Conservation (phyloP, 2,329 filamentous ascomycete genomes). For the Trichoderma koningiopsis region DNA sequence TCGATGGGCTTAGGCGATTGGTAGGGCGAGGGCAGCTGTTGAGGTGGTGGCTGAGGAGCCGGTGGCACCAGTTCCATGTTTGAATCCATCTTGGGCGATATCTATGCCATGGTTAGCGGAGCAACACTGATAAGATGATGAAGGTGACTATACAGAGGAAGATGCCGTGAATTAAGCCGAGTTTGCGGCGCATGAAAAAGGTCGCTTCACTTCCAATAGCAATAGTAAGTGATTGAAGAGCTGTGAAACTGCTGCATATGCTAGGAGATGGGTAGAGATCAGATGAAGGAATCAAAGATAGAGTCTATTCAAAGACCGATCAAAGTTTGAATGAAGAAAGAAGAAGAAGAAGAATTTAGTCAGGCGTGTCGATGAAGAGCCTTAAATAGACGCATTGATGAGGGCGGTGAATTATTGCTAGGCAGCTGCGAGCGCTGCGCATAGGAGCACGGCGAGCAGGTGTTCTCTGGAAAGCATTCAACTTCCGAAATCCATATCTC, state of each 20-base stretch:
- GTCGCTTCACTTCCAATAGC: background rate
- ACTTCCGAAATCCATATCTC: background rate
- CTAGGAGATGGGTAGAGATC: background rate
- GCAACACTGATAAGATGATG: background rate
- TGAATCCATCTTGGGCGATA: background rate
- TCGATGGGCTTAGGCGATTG: background rate
- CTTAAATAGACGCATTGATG: too few species aligned
- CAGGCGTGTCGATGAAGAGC: background rate
- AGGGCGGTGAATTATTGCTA: constrained; percentile 4
- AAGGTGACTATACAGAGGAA: background rate
- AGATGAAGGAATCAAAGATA: background rate
- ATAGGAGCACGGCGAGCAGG: background rate
- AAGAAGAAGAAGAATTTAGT: too few species aligned
- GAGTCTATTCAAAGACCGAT: background rate
- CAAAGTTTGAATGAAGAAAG: too few species aligned
- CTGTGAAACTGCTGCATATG: background rate
- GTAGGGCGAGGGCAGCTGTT: background rate
- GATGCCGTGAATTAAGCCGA: background rate
- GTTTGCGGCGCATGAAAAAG: background rate
- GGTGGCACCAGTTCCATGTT: background rate
- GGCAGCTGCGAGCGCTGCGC: background rate
- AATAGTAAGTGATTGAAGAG: background rate
- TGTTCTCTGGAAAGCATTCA: background rate
- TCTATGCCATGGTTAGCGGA: background rate
- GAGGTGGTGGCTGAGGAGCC: background rate